Conservation (phyloP, 495 filamentous ascomycete genomes). For the Aspergillus baeticus region DNA sequence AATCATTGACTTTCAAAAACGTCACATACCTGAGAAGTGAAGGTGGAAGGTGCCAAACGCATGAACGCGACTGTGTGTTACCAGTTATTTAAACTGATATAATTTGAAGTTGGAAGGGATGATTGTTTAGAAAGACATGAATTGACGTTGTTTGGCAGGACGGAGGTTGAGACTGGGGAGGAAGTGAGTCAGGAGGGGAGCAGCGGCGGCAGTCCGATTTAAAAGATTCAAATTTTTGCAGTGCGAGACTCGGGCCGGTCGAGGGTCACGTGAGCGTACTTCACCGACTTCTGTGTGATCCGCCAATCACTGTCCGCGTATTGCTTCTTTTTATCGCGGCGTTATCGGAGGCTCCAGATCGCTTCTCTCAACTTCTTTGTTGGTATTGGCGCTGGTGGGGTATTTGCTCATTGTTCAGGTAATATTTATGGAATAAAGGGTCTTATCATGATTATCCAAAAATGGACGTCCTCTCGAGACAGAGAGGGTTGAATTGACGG, state of each 20-base stretch:
- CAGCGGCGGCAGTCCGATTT: conserved; percentile 18
- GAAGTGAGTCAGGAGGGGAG: conserved; percentile 24
- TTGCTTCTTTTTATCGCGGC: conserved; percentile 21
- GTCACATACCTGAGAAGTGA: conserved; percentile 86
- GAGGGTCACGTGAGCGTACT: conserved; percentile 28
- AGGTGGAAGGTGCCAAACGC: conserved; percentile 89
- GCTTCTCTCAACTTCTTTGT: conserved; percentile 1
- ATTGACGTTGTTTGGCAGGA: background rate
- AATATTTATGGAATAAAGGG: background rate
- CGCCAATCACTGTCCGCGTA: conserved; percentile 32
- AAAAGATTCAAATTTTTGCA: conserved; percentile 20
- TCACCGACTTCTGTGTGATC: conserved; percentile 27
- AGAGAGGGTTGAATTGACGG: too few relatives aligned
- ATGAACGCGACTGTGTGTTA: conserved; percentile 69
- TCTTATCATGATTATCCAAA: background rate
- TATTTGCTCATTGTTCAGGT: background rate
- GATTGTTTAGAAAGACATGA: conserved; percentile 32
- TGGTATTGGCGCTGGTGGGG: background rate
- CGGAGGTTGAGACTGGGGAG: conserved; percentile 4
- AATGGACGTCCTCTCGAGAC: background rate
- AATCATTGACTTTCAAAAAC: background rate
- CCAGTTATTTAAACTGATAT: conserved; percentile 35
- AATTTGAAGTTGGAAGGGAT: conserved; percentile 1
- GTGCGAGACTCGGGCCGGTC: conserved; percentile 30
- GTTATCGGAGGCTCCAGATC: conserved; percentile 5